Evolutionary conservation across 2,329 filamentous ascomycete species (phyloP).

Genomic region (Colletotrichum orchidophilum): DNA sequence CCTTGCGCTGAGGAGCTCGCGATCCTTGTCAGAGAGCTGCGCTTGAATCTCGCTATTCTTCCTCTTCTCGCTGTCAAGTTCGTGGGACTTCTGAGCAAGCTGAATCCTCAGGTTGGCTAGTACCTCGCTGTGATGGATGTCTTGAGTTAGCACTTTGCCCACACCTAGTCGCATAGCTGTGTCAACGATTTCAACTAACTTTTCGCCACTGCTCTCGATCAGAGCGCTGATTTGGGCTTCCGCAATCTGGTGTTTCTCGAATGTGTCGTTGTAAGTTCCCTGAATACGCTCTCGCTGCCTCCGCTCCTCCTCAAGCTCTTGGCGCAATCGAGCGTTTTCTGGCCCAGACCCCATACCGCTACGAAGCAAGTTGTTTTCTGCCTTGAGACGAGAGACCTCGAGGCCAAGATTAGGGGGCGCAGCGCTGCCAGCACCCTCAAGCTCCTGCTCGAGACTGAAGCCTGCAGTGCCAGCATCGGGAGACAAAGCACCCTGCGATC

Average conservation of each 20-base stretch:
- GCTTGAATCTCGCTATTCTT: conserved; percentile 50
- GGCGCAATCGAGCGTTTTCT: conserved; percentile 63
- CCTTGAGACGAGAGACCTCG: conserved; percentile 67
- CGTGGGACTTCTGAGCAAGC: conserved; percentile 55
- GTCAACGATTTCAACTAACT: conserved; percentile 55
- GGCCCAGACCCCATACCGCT: conserved; percentile 63
- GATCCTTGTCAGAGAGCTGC: conserved; percentile 61
- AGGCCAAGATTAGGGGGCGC: conserved; percentile 54
- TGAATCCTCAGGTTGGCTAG: conserved; percentile 61
- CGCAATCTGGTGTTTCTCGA: conserved; percentile 65
- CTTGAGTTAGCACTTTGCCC: conserved; percentile 52
- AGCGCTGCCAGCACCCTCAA: conserved; percentile 58
- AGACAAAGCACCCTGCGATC: conserved; percentile 23
- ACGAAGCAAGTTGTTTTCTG: conserved; percentile 68
- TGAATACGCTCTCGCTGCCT: conserved; percentile 62
- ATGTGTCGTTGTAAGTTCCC: conserved; percentile 63
- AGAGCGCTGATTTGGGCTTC: conserved; percentile 68
- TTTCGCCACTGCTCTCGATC: conserved; percentile 58
- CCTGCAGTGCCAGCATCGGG: conserved; percentile 39
- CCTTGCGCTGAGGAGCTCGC: conserved; percentile 62
- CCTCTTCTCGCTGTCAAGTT: conserved; percentile 48
- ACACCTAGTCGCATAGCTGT: conserved; percentile 36
- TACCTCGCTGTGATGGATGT: conserved; percentile 61
- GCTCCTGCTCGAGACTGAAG: conserved; percentile 68
- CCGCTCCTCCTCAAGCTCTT: conserved; percentile 65